Conservation (phyloP, 768 basidiomycete species). For the Lactifluus hygrophoroides region DNA sequence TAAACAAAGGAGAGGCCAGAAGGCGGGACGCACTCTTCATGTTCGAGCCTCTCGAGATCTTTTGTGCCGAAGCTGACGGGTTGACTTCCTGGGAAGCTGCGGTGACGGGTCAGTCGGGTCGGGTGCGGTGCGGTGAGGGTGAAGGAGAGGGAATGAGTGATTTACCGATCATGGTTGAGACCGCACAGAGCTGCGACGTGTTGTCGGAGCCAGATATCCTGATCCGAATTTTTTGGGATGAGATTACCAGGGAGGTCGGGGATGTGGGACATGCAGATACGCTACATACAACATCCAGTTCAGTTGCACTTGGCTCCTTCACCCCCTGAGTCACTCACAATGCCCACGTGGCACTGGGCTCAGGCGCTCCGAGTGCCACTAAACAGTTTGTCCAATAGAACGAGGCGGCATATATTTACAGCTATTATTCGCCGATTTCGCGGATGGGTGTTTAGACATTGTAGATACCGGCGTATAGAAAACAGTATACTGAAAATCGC, state of each 20-base stretch:
- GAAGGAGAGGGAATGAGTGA: neutral
- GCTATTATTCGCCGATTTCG: constrained; percentile 2
- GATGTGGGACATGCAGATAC: constrained; percentile 27
- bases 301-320: no score
- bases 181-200: constrained; percentile 59
- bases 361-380: no score
- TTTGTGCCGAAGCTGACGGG: constrained; percentile 78
- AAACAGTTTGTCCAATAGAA: neutral
- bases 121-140: neutral
- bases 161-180: constrained; percentile 56
- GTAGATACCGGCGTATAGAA: constrained; percentile 14
- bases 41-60: constrained; percentile 70
- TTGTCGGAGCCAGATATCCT: constrained; percentile 56
- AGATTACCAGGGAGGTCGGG: constrained; percentile 65
- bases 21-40: constrained; percentile 57
- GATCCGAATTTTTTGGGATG: constrained; percentile 46
- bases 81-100: constrained; percentile 91
- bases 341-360: no score
- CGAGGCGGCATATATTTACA: neutral
- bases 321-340: no score
- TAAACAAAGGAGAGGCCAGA: neutral
- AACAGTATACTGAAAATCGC: constrained; percentile 16
- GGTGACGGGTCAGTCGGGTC: neutral
- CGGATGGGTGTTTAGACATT: neutral
- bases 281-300: no score